Base-by-base conservation (phyloP, 768 basidiomycete genomes). In the Tricholoma furcatifolium region DNA sequence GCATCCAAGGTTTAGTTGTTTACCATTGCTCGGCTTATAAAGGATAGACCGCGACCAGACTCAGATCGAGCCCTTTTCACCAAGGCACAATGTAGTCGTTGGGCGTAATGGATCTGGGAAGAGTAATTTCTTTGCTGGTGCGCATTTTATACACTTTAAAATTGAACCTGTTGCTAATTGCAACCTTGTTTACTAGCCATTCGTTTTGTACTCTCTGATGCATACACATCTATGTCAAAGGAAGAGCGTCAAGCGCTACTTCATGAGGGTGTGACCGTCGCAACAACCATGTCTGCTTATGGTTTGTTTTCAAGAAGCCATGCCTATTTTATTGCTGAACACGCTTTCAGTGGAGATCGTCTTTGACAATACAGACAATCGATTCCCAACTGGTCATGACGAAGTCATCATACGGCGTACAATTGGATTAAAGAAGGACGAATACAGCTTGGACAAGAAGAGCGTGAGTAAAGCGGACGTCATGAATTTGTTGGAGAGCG, bases 91-190 rank as follows among this genome's bases (percentile, higher is more conserved):
- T 71, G 94, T 98, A 10, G 93, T 98, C 8, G 95, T 98, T 7
- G 96, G 97, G 12, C 75, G 97, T 39, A 98, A 99, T 80, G 97
- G 97, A 11, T 93, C 91, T 6, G 97, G 97, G 46, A 99, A 99
- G 77, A 94, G 91, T 64, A 99, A 98, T 68, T 98, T 99, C 79
- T 99, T 99, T 70, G 87, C 91, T 34, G 94, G 92, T 89, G 47
- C 58, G 86, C 66, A 23, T 6, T 18, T 15, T 38, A 21, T 34
- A 6, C 24, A 14, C 35, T 14, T 36, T 36, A 5, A 23, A 49
- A 18, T 38, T 38, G 23, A 15, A n/a, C 12, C 36, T 35, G 7
- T 34, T 18, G 21, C 27, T 31, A 24, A 44, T 18, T 39, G 12
- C 18, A 31, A 43, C 17, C 18, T 24, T n/a, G 7, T 11, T 36